Evolutionary conservation across 371 early-diverging fungal genomes (phyloP), one percentile per base, ranked within the genome.

Genomic region (Gilbertella persicaria): DNA sequence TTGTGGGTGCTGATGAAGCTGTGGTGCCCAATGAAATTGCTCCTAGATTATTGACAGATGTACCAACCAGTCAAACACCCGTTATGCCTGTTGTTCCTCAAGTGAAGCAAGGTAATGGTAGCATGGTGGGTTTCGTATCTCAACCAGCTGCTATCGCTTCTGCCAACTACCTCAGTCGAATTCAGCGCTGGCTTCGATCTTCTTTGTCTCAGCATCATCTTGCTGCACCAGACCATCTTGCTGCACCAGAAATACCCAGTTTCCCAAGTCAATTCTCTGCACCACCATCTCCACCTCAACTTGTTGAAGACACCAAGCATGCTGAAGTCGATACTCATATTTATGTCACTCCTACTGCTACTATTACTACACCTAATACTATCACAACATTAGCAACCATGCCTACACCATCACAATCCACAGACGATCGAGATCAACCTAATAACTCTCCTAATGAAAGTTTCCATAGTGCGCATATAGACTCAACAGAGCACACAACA

Each of bases 131-230:
- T 1, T 58, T 62, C 14, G 49, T 53, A 1, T 71, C 71, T 19
- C 67, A 66, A 40, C 69, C 69, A 13, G 65, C 69, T 10, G 62
- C 69, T 8, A 56, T 64, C 17, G 59, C 51, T 9, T 73, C 74
- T 6, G 55, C 66, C 19, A 71, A 69, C 24, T 75, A 75, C 24
- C 45, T 75, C 2, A 55, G 52, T 24, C 62, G 75, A 16, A 68
- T 75, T 42, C 75, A 75, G 29, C 75, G 75, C 21, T 75, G 75
- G 75, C 58, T 75, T 38, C 69, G 67, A 13, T 75, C 75, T 21
- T 71, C 71, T 14, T 53, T 69, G 12, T 75, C 75, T 9, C 69
- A 71, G 9, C 69, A 75, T 38, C 64, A 69, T 16, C 51, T 75
- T 17, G 53, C 58, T 10, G 42, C 23, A 1, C 60, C 55, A 6